Percentiles rank a stretch among this genome's conserved stretches.
Evolutionary conservation across 164 flowering plant species (phyloP).

Genomic region (Tetrastigma voinierianum): DNA sequence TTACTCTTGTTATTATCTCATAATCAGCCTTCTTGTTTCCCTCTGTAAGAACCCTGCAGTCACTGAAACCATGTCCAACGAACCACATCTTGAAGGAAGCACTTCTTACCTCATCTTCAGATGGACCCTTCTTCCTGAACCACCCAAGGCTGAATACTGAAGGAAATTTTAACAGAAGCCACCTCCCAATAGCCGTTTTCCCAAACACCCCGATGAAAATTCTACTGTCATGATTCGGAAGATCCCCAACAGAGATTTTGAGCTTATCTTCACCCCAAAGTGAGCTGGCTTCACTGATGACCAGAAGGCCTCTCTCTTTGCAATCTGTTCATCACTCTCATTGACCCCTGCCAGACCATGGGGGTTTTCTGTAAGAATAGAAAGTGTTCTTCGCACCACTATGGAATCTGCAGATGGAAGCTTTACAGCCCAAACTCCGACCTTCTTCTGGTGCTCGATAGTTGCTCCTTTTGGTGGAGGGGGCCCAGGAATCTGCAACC

Average conservation of each 20-base stretch:
- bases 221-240: conserved; percentile 38
- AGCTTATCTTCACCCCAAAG: conserved; percentile 79
- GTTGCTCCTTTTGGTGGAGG: conserved; percentile 59
- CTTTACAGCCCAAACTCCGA: conserved; percentile 81
- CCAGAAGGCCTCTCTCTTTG: conserved; percentile 68
- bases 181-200: conserved; percentile 56
- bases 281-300: conserved; percentile 77
- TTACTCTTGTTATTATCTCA: conserved; percentile 77
- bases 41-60: conserved; percentile 30
- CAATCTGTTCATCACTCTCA: conserved; percentile 52
- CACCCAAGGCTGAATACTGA: conserved; percentile 74
- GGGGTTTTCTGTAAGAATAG: conserved; percentile 60
- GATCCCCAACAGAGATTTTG: conserved; percentile 59
- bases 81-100: conserved; percentile 95
- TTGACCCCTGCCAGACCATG: conserved; percentile 66
- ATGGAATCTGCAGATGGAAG: conserved; percentile 83
- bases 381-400: conserved; percentile 78
- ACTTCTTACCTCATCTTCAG: conserved; percentile 78
- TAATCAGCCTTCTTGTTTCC: conserved; percentile 57
- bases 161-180: conserved; percentile 81
- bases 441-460: conserved; percentile 66
- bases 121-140: conserved; percentile 83
- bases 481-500: conserved; percentile 82
- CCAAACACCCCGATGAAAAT: conserved; percentile 61
- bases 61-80: conserved; percentile 68